Percentiles rank a stretch among this genome's conserved stretches.
Evolutionary conservation across 768 basidiomycete genomes (phyloP).

Genomic region (Sistotremastrum suecicum): DNA sequence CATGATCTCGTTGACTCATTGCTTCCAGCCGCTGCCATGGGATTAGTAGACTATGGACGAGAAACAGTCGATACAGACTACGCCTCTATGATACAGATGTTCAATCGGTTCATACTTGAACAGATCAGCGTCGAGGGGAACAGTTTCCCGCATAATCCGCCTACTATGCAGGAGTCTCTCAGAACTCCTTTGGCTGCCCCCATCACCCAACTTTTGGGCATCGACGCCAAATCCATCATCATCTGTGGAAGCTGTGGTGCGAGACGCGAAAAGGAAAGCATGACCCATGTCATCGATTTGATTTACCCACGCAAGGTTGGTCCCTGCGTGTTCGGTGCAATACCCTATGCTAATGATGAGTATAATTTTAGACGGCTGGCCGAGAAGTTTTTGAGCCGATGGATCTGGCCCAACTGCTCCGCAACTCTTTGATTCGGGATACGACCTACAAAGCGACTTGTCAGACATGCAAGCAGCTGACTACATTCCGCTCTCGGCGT

Average conservation of each 20-base stretch:
- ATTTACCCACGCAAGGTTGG: conserved; percentile 73
- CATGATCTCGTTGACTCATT: background rate
- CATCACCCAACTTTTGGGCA: conserved; percentile 73
- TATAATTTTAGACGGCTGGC: conserved; percentile 12
- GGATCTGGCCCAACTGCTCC: conserved; percentile 57
- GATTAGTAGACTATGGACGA: conserved; percentile 78
- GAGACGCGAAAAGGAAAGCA: conserved; percentile 57
- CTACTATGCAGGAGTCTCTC: conserved; percentile 12
- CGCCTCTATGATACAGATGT: conserved; percentile 81
- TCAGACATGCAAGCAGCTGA: conserved; percentile 63
- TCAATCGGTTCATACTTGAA: conserved; percentile 89
- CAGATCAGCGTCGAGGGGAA: conserved; percentile 67
- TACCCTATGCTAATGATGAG: background rate
- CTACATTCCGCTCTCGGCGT: conserved; percentile 57
- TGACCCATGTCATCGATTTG: conserved; percentile 77
- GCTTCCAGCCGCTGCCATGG: conserved; percentile 34
- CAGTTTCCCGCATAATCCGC: conserved; percentile 43
- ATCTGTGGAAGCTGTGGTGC: conserved; percentile 65
- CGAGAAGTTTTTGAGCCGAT: conserved; percentile 20
- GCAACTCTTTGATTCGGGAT: conserved; percentile 64
- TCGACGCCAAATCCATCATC: conserved; percentile 63
- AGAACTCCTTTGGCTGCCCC: conserved; percentile 40
- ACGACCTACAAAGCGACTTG: conserved; percentile 81
- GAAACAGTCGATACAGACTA: conserved; percentile 66
- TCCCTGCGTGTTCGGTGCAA: conserved; percentile 1